Base-by-base conservation (phyloP, 805 yeast species). In the Yarrowia sp. region DNA sequence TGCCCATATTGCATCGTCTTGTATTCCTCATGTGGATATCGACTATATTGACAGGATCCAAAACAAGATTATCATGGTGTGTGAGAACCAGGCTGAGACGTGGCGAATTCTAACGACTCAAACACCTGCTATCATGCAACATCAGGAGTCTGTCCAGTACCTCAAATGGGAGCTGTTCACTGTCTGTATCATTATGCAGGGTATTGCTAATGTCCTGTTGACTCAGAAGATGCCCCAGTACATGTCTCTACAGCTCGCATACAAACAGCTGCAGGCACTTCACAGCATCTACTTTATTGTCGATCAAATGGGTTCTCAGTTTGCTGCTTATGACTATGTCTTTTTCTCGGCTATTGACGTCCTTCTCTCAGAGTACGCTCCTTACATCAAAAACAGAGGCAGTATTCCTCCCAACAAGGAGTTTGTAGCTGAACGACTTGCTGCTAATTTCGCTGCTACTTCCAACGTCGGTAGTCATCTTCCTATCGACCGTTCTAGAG, bases 251-350 rank as follows among this genome's bases (percentile, higher is more conserved):
- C 60, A 65, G 31, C 53, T 71, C 11, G 68, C 71, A 4, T 33
- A 65, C 55, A 66, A 63, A 28, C 70, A 70, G 11, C 31, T 74
- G 35, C 62, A 67, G 35, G 51, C 53, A 4, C 67, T 74, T 9
- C 67, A 66, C 44, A 66, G 68, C 14, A 38, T 70, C 10, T 69
- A 73, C 61, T 73, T 72, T 42, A 66, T 73, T 10, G 69, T 74
- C 10, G 61, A 66, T 8, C 65, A 68, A 11, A 65, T 74, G 38
- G 75, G 76, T 0, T 57, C 67, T 11, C 74, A 73, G 13, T 73
- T 74, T 57, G 68, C 69, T 5, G 79, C 83, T 11, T 87, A 84
- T 72, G 85, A 85, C 69, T 87, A 84, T 72, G 83, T 85, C 14
- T 83, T 83, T 68, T 76, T 80, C 47, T 74, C 85, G 4, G 70